Percentiles rank a stretch among this genome's conserved stretches.
Conservation (phyloP, 1,139 yeast genomes). For the Casaregolazyma suthepensis region DNA sequence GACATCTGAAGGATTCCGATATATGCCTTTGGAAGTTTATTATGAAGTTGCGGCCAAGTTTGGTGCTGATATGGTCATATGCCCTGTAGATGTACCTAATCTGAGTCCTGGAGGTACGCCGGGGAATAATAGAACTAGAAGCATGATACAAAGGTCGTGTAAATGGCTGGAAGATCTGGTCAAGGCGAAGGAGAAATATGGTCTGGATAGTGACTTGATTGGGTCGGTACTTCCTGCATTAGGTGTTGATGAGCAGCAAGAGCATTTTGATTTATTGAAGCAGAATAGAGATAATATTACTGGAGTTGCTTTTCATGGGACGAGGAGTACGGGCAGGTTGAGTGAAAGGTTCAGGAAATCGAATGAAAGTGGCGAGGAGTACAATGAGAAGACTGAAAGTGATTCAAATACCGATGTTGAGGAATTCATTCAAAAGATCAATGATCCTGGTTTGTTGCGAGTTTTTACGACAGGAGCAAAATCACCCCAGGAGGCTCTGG, state of each 20-base stretch:
- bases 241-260: conserved; percentile 19
- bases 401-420: neutral
- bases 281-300: conserved; percentile 7
- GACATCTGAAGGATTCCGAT: conserved; percentile 35
- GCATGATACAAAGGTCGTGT: conserved; percentile 32
- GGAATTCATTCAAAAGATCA: conserved; percentile 3
- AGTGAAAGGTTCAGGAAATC: conserved; percentile 13
- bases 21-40: conserved; percentile 25
- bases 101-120: conserved; percentile 28
- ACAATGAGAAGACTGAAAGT: neutral
- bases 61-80: conserved; percentile 29
- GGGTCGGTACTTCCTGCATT: conserved; percentile 32
- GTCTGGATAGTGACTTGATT: conserved; percentile 19
- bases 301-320: conserved; percentile 10
- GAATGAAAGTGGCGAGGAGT: neutral
- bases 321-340: conserved; percentile 16
- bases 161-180: conserved; percentile 29
- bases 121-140: conserved; percentile 33
- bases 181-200: conserved; percentile 3
- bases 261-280: conserved; percentile 23
- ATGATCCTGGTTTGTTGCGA: conserved; percentile 18
- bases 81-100: conserved; percentile 32
- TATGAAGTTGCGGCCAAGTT: conserved; percentile 21
- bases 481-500: conserved; percentile 33
- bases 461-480: conserved; percentile 23